phyloP scores from a whole-genome alignment of 495 filamentous ascomycete species.

The Penicillium verhagenii region DNA sequence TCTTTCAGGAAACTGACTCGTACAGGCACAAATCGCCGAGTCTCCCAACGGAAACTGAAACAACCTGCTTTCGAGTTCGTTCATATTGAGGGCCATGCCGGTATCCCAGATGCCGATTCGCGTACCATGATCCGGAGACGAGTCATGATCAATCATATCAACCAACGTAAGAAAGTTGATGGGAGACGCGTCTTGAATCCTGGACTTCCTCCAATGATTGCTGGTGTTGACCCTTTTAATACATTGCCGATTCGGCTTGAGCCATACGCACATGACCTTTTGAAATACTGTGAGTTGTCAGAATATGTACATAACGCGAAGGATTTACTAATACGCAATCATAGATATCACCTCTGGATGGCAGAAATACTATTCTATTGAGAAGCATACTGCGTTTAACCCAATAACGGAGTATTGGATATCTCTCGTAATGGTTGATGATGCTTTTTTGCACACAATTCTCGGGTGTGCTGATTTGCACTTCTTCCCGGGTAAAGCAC shows the following conservation, averaged over 20 bases:
- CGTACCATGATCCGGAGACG: constrained; percentile 1
- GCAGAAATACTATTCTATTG: constrained; percentile 5
- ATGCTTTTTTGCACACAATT: constrained; percentile 6
- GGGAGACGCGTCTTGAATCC: too few species aligned
- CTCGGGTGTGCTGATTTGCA: neutral
- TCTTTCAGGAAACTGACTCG: neutral
- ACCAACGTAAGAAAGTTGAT: neutral
- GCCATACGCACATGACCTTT: constrained; percentile 1
- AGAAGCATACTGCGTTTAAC: constrained; percentile 2
- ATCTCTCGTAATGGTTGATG: neutral
- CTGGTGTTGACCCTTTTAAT: constrained; percentile 3
- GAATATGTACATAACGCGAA: too few species aligned
- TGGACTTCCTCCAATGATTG: neutral
- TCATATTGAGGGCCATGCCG: neutral
- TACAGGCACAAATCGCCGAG: neutral
- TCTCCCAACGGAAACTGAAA: neutral
- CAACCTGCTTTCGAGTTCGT: constrained; percentile 1
- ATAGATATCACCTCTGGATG: constrained; percentile 3
- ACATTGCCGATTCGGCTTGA: neutral
- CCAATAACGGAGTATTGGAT: constrained; percentile 7
- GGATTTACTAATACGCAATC: neutral
- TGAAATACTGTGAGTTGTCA: constrained; percentile 3
- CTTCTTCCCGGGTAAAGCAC: neutral
- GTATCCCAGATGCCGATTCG: neutral
- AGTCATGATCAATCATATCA: constrained; percentile 2